Evolutionary conservation across 441 rosid species (phyloP).

Genomic region (Isatis lusitanica): DNA sequence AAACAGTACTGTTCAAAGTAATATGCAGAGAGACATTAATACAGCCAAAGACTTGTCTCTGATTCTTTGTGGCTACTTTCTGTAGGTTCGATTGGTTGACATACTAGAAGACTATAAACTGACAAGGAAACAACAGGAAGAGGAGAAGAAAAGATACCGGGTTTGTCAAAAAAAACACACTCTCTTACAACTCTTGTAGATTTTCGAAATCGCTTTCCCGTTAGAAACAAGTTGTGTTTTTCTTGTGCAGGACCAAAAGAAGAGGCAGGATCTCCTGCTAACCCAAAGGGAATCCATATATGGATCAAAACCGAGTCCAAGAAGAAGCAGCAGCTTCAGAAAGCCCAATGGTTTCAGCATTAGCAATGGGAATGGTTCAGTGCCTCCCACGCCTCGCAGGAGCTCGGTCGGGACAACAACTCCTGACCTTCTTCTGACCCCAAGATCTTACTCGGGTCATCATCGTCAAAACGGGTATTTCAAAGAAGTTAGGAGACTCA

Average conservation of each 20-base stretch:
- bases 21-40: background rate
- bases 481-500: conserved; percentile 83
- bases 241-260: conserved; percentile 81
- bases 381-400: conserved; percentile 87
- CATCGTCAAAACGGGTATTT: conserved; percentile 81
- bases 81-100: conserved; percentile 73
- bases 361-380: conserved; percentile 81
- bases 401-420: conserved; percentile 54
- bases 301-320: conserved; percentile 92
- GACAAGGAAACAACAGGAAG: conserved; percentile 79
- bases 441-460: conserved; percentile 52
- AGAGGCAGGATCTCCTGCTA: conserved; percentile 84
- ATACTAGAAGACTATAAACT: conserved; percentile 88
- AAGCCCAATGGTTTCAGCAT: conserved; percentile 66
- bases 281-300: conserved; percentile 87
- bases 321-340: conserved; percentile 81
- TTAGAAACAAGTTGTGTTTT: background rate
- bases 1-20: background rate
- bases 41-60: background rate
- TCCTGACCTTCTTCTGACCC: conserved; percentile 33
- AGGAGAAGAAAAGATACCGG: conserved; percentile 84
- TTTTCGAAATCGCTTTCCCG: background rate
- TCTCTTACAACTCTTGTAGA: background rate
- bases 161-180: conserved; percentile 38
- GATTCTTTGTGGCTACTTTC: conserved; percentile 16